Evolutionary conservation across 1,284 basidiomycete genomes (phyloP), one percentile per base, ranked within the genome.

Genomic region (Ustilago curta): DNA sequence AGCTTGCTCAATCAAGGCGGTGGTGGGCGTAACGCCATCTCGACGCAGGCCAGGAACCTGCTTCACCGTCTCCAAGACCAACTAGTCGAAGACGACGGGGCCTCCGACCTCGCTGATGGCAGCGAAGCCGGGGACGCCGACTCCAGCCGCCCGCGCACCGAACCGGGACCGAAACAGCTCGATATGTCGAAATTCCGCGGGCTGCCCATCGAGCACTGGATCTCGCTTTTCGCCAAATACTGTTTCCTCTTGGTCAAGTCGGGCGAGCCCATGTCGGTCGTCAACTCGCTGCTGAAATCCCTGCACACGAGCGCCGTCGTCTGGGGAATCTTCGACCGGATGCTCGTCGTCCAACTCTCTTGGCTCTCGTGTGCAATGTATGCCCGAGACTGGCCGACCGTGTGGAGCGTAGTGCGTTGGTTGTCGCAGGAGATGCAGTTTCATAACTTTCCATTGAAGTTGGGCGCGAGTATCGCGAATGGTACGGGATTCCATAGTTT

Each of bases 171-270:
- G 16, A 66, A 69, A 27, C 72, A 77, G 53, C 50, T 72, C 21
- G 69, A 70, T 31, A 47, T 59, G 69, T 47, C 60, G 18, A 47
- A 73, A 1, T 97, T 96, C 84, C 90, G 95, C 7, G 92, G 92
- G 0, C 88, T 97, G n/a, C 88, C 88, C 2, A 92, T 94, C 74
- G 91, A 92, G 63, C 90, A 93, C 55, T 98, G 96, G 96, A 85
- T 96, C 52, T 87, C 88, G 4, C 83, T 97, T 21, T 91, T 95
- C 77, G 53, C 67, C 11, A 75, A 97, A 93, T 97, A 97, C 83
- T 90, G 91, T 59, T 94, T 96, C 83, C 87, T 92, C 8, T 87
- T 95, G 39, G 92, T 93, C 72, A 86, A 86, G 29, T 87, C 89
- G 45, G 87, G 89, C 19, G 89, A 88, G 73, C 84, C 87, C 12